Conservation (phyloP, 148 eudicot species). For the Cornus controversa region DNA sequence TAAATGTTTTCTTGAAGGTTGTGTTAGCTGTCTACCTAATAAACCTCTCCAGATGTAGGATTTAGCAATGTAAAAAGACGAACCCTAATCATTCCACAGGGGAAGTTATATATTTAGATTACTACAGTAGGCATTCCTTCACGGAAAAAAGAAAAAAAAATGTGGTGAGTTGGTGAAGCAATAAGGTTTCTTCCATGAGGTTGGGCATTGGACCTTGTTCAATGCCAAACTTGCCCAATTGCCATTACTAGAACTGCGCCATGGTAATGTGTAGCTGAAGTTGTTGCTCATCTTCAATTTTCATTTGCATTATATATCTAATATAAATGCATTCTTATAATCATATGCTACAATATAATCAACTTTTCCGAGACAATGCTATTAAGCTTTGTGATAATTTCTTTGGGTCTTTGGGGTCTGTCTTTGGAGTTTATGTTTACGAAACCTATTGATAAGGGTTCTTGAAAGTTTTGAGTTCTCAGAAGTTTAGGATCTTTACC, state of each 20-base stretch:
- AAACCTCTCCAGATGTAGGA: no score
- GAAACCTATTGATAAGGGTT: not conserved
- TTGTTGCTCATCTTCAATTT: not conserved
- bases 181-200: no score
- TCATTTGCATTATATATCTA: not conserved
- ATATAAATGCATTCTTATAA: not conserved
- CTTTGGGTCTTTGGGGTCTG: not conserved
- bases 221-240: not conserved
- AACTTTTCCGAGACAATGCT: not conserved
- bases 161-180: no score
- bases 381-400: not conserved
- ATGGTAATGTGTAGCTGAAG: not conserved
- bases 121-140: no score
- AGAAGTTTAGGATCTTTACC: conserved; percentile 9
- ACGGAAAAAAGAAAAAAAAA: no score
- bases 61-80: no score
- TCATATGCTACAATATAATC: no score
- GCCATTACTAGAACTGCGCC: not conserved
- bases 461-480: not conserved
- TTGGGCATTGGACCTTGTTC: no score
- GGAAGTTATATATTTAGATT: no score
- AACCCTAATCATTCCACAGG: no score
- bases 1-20: no score
- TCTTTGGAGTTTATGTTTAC: not conserved
- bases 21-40: no score